These are phyloP conservation scores for Blastocystis hominis DNA, from an alignment of 352 stramenopile genomes.

Conservation along the genomic window DNA sequence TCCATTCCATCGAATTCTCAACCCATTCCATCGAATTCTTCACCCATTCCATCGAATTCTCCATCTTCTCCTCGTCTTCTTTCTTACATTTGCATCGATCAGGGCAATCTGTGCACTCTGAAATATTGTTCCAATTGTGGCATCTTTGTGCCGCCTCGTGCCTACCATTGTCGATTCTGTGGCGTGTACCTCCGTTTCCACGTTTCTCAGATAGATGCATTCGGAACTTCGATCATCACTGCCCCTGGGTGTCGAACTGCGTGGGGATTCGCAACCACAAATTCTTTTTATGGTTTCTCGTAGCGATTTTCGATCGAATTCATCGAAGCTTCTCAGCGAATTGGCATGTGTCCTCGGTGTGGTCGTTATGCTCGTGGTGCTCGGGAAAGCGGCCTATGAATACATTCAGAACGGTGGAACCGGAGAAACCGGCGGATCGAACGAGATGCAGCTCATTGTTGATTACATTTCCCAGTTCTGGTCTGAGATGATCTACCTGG, in stretches of 20 bases:
- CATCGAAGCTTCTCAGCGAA: neutral
- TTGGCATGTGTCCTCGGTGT: slow-evolving; percentile 60
- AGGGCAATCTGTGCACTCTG: neutral
- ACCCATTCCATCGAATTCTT: neutral
- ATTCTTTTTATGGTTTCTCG: slow-evolving; percentile 82
- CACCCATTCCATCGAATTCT: neutral
- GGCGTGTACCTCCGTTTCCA: slow-evolving; percentile 67
- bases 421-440: neutral
- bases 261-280: slow-evolving; percentile 83
- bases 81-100: neutral
- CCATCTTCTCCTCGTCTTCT: neutral
- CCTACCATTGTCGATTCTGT: slow-evolving; percentile 74
- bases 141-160: slow-evolving; percentile 70
- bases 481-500: slow-evolving; percentile 35
- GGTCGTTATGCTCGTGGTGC: slow-evolving; percentile 74
- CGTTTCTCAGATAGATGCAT: slow-evolving; percentile 69
- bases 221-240: slow-evolving; percentile 78
- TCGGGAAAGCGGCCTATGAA: neutral
- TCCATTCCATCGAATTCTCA: neutral
- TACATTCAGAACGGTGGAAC: neutral
- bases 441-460: neutral
- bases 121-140: slow-evolving; percentile 71
- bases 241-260: slow-evolving; percentile 78
- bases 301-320: slow-evolving; percentile 13
- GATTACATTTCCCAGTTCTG: neutral